Base-by-base conservation (phyloP, 2,329 filamentous ascomycete genomes). In the Calonectria pauciramosa region DNA sequence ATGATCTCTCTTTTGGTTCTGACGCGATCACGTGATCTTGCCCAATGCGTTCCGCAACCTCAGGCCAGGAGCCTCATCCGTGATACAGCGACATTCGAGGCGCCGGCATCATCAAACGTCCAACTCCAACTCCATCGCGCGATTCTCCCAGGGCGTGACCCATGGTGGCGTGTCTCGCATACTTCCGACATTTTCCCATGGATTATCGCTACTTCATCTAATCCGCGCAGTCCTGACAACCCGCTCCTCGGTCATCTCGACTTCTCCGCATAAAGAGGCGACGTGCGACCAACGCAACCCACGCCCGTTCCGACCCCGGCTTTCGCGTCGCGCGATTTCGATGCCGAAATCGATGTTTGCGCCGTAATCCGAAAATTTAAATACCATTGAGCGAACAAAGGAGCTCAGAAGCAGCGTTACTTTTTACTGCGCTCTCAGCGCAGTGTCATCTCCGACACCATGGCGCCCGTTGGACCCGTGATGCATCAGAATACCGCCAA, bases 401-500 rank as follows among this genome's bases (percentile, higher is more conserved):
- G 71, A 59, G 41, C 67, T 47, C 72, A 66, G 44, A 67, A 60
- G 71, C 74, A 76, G 54, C 70, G 63, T 70, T 65, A 68, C 72
- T 26, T 67, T 71, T 71, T 72, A 74, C 75, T 77, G 77, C 75
- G 77, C 72, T 71, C 70, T 68, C 75, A 74, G 78, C 78, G 75
- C 80, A 81, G 79, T 80, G 77, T 78, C 78, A 82, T 70, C 76
- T 75, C 76, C 76, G 65, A 75, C 82, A 83, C 82, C 78, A 92
- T 92, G 90, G 89, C 90, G 82, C 89, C 90, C 75, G 87, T 90
- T 81, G 89, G 89, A 82, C 87, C 89, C 74, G 86, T 87, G 71
- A 79, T 82, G 67, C 86, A 86, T 79, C 86, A 87, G 73, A 84
- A 85, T 82, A 86, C 84, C 79, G 81, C 85, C 78, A 84, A 83